These are phyloP conservation scores for Golubevia pallescens DNA, from an alignment of 1,284 basidiomycete species.

Conservation along the genomic window DNA sequence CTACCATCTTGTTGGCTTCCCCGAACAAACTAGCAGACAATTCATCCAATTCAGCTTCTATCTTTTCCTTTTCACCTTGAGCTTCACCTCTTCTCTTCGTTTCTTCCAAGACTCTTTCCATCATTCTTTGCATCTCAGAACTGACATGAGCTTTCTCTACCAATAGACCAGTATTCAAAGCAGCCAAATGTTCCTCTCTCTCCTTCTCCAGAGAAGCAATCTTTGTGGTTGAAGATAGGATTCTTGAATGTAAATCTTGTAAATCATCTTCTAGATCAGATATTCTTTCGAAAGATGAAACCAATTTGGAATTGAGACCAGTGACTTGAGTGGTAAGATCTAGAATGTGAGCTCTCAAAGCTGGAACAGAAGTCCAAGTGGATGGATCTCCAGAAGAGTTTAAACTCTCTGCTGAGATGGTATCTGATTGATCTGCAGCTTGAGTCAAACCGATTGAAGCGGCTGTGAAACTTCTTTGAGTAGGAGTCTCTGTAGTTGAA, in stretches of 20 bases:
- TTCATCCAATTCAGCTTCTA: conserved; percentile 82
- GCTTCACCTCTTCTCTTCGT: conserved; percentile 88
- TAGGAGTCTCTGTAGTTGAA: background rate
- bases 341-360: conserved; percentile 79
- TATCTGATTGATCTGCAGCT: background rate
- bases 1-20: conserved; percentile 70
- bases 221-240: conserved; percentile 22
- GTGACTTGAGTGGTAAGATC: conserved; percentile 88
- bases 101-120: conserved; percentile 92
- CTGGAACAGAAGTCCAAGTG: background rate
- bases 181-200: conserved; percentile 66
- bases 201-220: conserved; percentile 69
- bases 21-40: conserved; percentile 76
- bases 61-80: conserved; percentile 75
- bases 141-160: conserved; percentile 90
- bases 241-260: conserved; percentile 69
- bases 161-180: conserved; percentile 75
- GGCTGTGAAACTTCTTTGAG: background rate
- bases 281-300: conserved; percentile 86
- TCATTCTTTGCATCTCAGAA: conserved; percentile 86
- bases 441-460: background rate
- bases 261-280: conserved; percentile 91
- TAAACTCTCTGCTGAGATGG: background rate
- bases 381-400: background rate
- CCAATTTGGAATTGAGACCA: conserved; percentile 88